These are phyloP conservation scores for Daldinia concentrica DNA, from an alignment of 495 filamentous ascomycete genomes.

Conservation along the genomic window DNA sequence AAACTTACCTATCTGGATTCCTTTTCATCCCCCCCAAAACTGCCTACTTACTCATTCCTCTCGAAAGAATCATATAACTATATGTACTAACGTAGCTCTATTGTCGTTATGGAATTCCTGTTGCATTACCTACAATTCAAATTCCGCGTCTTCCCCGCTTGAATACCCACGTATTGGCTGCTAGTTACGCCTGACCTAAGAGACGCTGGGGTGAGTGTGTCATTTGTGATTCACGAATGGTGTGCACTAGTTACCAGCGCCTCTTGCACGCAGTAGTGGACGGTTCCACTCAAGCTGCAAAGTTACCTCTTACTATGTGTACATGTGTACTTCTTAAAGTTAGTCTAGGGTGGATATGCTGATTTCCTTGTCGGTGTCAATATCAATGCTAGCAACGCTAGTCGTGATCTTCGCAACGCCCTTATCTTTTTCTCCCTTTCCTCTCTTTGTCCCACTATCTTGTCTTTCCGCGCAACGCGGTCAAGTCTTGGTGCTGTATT, in stretches of 20 bases:
- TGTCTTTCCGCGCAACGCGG: constrained; percentile 30
- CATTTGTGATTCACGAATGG: constrained; percentile 35
- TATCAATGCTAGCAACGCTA: constrained; percentile 33
- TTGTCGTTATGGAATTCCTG: constrained; percentile 23
- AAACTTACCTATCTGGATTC: constrained; percentile 1
- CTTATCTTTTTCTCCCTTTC: constrained; percentile 21
- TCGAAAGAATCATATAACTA: no score
- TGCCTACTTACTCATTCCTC: not conserved
- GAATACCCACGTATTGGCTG: not conserved
- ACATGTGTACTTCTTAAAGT: not conserved
- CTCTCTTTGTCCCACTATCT: constrained; percentile 12
- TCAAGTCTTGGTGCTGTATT: constrained; percentile 22
- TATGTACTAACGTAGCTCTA: not conserved
- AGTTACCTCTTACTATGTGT: not conserved
- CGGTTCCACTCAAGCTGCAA: constrained; percentile 28
- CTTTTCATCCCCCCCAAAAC: not conserved
- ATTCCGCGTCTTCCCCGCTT: not conserved
- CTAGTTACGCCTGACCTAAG: constrained; percentile 14
- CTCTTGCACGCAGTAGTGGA: constrained; percentile 18
- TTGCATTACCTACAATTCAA: constrained; percentile 6
- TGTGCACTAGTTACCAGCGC: constrained; percentile 32
- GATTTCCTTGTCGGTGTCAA: constrained; percentile 15
- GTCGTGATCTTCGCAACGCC: constrained; percentile 21
- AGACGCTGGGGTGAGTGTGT: constrained; percentile 24
- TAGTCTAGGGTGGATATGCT: constrained; percentile 19